phyloP scores from a whole-genome alignment of 2,329 filamentous ascomycete species.

The Orbilia quercus region DNA sequence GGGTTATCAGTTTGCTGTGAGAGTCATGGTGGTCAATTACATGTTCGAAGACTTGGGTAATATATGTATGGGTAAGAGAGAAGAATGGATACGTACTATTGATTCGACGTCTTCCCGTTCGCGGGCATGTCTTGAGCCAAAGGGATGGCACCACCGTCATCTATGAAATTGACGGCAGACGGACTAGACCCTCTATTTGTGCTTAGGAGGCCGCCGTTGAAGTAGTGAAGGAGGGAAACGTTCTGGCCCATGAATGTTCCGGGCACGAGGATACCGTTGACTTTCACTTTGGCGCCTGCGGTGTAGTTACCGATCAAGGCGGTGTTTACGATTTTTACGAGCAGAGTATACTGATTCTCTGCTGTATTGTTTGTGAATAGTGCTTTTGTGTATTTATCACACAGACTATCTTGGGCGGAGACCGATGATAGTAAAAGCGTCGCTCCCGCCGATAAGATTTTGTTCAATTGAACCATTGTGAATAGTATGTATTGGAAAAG shows the following conservation, averaged over 20 bases:
- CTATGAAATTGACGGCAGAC: slow-evolving; percentile 71
- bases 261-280: slow-evolving; percentile 71
- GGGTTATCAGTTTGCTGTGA: slow-evolving; percentile 70
- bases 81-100: slow-evolving; percentile 66
- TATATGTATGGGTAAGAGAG: not conserved
- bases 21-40: not conserved
- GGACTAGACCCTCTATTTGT: slow-evolving; percentile 66
- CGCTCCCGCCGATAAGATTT: not conserved
- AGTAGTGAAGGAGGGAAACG: slow-evolving; percentile 71
- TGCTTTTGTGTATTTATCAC: slow-evolving; percentile 73
- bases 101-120: slow-evolving; percentile 67
- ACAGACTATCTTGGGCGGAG: slow-evolving; percentile 62
- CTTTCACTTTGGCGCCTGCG: slow-evolving; percentile 65
- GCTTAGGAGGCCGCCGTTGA: slow-evolving; percentile 69
- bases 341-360: slow-evolving; percentile 69
- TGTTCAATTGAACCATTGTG: not conserved
- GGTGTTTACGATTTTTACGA: slow-evolving; percentile 72
- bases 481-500: not conserved
- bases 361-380: slow-evolving; percentile 71
- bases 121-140: slow-evolving; percentile 70
- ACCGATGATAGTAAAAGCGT: not conserved
- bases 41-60: not conserved
- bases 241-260: slow-evolving; percentile 67
- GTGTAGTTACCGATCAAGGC: slow-evolving; percentile 72
- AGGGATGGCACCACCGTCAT: slow-evolving; percentile 70